Conservation (phyloP, 306 rosid genomes). For the Vicia villosa region DNA sequence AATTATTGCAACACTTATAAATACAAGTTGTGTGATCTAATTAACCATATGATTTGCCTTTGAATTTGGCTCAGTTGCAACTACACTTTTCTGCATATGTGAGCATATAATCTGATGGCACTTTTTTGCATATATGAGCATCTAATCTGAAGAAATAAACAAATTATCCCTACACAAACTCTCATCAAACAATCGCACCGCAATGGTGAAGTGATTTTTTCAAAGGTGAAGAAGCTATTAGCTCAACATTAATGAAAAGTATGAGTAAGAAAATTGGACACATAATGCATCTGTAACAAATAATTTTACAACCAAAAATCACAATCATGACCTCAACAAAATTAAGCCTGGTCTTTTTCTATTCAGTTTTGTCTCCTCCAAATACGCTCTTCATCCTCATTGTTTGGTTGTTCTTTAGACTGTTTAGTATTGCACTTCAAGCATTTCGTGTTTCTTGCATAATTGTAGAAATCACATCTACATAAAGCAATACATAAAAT, state of each 20-base stretch:
- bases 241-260: not conserved
- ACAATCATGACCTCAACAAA: not conserved
- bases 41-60: too few relatives aligned
- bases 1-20: too few relatives aligned
- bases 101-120: too few relatives aligned
- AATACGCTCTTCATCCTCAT: conserved; percentile 42
- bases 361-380: conserved; percentile 54
- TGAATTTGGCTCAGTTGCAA: too few relatives aligned
- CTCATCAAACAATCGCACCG: not conserved
- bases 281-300: not conserved
- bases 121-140: too few relatives aligned
- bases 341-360: not conserved
- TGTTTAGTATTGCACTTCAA: conserved; percentile 60
- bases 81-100: too few relatives aligned
- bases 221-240: not conserved
- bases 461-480: conserved; percentile 78
- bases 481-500: conserved; percentile 30
- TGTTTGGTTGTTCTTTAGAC: conserved; percentile 35
- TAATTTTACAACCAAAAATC: not conserved
- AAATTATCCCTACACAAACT: too few relatives aligned
- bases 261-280: not conserved
- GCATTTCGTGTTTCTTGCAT: conserved; percentile 52
- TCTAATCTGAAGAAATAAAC: too few relatives aligned
- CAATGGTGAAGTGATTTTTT: not conserved
- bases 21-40: too few relatives aligned